phyloP scores from a whole-genome alignment of 352 stramenopile species.

The Phytophthora aleatoria region DNA sequence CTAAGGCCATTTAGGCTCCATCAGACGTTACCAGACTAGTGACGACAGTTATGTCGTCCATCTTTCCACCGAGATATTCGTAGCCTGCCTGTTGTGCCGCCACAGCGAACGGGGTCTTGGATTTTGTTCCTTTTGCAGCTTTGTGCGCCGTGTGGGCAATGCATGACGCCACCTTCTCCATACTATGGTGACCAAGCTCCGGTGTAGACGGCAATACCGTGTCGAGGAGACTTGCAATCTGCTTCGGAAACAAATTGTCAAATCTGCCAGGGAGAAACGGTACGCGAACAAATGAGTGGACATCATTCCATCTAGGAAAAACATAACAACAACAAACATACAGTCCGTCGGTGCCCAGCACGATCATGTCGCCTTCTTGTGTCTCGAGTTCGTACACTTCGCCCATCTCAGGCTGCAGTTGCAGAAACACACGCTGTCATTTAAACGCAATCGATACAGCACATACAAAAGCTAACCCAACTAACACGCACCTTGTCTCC shows the following conservation, averaged over 20 bases:
- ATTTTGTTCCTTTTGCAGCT: slow-evolving; percentile 71
- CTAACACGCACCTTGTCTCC: slow-evolving; percentile 78
- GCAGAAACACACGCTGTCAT: slow-evolving; percentile 8
- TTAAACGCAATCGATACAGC: neutral
- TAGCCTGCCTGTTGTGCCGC: slow-evolving; percentile 77
- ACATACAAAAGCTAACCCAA: neutral
- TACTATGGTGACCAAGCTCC: slow-evolving; percentile 56
- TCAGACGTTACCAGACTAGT: slow-evolving; percentile 63
- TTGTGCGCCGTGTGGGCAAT: slow-evolving; percentile 86
- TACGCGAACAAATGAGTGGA: neutral
- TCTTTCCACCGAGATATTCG: slow-evolving; percentile 86
- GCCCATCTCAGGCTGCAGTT: slow-evolving; percentile 83
- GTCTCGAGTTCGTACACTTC: slow-evolving; percentile 87
- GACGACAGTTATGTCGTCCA: slow-evolving; percentile 92
- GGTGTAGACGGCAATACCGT: slow-evolving; percentile 59
- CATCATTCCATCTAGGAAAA: neutral
- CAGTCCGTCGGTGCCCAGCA: slow-evolving; percentile 95
- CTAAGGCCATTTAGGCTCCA: neutral
- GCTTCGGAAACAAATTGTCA: slow-evolving; percentile 94
- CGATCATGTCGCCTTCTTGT: slow-evolving; percentile 89
- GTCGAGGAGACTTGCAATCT: slow-evolving; percentile 80
- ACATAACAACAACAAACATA: slow-evolving; percentile 39
- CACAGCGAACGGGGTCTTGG: slow-evolving; percentile 75
- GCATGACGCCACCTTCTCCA: slow-evolving; percentile 80
- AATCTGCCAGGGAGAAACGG: slow-evolving; percentile 59